Percentiles rank a stretch among this genome's conserved stretches.
phyloP scores from a whole-genome alignment of 176 grass and related monocot species.

The Elaeis guineensis region DNA sequence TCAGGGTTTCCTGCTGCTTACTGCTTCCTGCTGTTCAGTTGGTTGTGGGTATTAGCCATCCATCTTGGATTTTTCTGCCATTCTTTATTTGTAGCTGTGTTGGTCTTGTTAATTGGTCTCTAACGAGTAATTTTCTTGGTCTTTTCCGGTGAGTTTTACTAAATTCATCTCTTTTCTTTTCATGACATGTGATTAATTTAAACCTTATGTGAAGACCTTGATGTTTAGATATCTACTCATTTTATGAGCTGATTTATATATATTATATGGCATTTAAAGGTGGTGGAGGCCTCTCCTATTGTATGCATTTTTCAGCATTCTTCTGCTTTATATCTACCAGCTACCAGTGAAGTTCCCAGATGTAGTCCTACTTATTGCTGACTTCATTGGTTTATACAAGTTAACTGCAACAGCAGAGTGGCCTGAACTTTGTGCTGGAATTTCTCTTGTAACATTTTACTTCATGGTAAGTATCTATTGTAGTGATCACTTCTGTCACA shows the following conservation, averaged over 20 bases:
- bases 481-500: not conserved
- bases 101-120: conserved; percentile 94
- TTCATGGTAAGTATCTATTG: conserved; percentile 70
- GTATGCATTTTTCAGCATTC: conserved; percentile 83
- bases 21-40: conserved; percentile 76
- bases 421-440: conserved; percentile 71
- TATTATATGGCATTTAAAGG: conserved; percentile 30
- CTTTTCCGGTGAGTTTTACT: conserved; percentile 67
- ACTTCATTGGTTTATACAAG: conserved; percentile 94
- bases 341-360: conserved; percentile 63
- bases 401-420: conserved; percentile 67
- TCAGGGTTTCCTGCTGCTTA: conserved; percentile 78
- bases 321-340: conserved; percentile 92
- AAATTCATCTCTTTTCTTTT: conserved; percentile 1
- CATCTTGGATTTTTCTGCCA: conserved; percentile 89
- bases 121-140: conserved; percentile 97
- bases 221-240: no score
- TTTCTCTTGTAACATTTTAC: conserved; percentile 79
- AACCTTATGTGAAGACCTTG: not conserved
- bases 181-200: conserved; percentile 5
- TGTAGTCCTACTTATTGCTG: conserved; percentile 50
- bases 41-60: conserved; percentile 88
- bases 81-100: conserved; percentile 98
- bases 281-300: conserved; percentile 85
- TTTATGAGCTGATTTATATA: not conserved